phyloP scores from a whole-genome alignment of 768 basidiomycete species.

The Lanmaoa rubissima region DNA sequence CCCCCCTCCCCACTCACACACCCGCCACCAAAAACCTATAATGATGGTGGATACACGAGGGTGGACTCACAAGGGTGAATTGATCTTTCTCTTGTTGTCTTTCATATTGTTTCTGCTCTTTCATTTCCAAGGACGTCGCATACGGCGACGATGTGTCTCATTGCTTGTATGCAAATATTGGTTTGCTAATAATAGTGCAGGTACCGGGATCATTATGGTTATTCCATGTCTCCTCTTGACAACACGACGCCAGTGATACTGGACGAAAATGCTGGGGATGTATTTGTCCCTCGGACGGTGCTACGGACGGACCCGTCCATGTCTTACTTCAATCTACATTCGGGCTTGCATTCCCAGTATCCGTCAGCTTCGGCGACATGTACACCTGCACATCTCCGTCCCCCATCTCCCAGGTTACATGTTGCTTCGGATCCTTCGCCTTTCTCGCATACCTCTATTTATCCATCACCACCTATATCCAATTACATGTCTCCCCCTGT shows the following conservation, averaged over 20 bases:
- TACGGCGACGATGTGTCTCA: slow-evolving; percentile 11
- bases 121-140: slow-evolving; percentile 8
- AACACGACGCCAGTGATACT: slow-evolving; percentile 36
- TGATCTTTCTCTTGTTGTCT: not conserved
- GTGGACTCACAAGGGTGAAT: slow-evolving; percentile 32
- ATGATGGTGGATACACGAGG: slow-evolving; percentile 18
- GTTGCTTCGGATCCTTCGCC: slow-evolving; percentile 24
- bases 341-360: slow-evolving; percentile 2
- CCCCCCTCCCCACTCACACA: slow-evolving; percentile 20
- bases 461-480: slow-evolving; percentile 29
- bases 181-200: slow-evolving; percentile 22
- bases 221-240: slow-evolving; percentile 29
- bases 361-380: slow-evolving; percentile 11
- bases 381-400: slow-evolving; percentile 28
- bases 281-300: slow-evolving; percentile 23
- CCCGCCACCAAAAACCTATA: slow-evolving; percentile 25
- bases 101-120: not conserved
- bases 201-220: slow-evolving; percentile 29
- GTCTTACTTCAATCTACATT: slow-evolving; percentile 9
- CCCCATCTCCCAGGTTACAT: slow-evolving; percentile 28
- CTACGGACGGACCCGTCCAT: slow-evolving; percentile 15
- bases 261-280: slow-evolving; percentile 26
- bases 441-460: slow-evolving; percentile 19
- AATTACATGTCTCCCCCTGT: slow-evolving; percentile 18
- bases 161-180: slow-evolving; percentile 9